Base-by-base conservation (phyloP, 805 yeast genomes). In the Wickerhamia fluorescens region DNA sequence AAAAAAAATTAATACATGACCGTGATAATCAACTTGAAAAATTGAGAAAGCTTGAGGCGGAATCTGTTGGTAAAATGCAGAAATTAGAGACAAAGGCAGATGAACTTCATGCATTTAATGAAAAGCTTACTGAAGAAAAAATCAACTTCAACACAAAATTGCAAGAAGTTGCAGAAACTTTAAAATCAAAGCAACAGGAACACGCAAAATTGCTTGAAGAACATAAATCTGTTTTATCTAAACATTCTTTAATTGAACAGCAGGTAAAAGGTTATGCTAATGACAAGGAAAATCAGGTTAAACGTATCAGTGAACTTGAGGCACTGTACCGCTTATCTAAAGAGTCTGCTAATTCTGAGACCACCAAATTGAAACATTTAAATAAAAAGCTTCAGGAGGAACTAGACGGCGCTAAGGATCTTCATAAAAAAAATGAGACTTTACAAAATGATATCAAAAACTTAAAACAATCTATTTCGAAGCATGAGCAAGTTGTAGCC, bases 11-110 rank as follows among this genome's bases (percentile, higher is more conserved):
- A 10, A 61, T 76, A 13, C 54, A 63, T 19, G 68, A 65, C 28
- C 73, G 72, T 30, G 74, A 73, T 27, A 44, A 47, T 2, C 48
- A 59, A n/a, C 44, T 83, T 9, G 56, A 58, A 4, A 49, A 57
- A 7, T 52, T 73, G 6, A 66, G 66, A 33, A 40, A 38, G 4
- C 63, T 63, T 9, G 75, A 70, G 36, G 44, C 30, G 40, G 47
- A 47, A 20, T 28, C 27, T 43, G 50, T 24, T 36, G 53, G 33
- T 41, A 61, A 40, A 42, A 45, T 52, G n/a, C 30, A 37, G 35
- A 59, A 36, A 25, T 53, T 40, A 38, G 49, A 27, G 37, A 46
- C 28, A 28, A 61, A 54, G 22, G 25, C 61, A 41, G 26, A 41
- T 21, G 34, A 61, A 41, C 36, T 54, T 42, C 47, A 57, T 25